Conservation (phyloP, 768 basidiomycete species). For the Auricularia auricula-judae region DNA sequence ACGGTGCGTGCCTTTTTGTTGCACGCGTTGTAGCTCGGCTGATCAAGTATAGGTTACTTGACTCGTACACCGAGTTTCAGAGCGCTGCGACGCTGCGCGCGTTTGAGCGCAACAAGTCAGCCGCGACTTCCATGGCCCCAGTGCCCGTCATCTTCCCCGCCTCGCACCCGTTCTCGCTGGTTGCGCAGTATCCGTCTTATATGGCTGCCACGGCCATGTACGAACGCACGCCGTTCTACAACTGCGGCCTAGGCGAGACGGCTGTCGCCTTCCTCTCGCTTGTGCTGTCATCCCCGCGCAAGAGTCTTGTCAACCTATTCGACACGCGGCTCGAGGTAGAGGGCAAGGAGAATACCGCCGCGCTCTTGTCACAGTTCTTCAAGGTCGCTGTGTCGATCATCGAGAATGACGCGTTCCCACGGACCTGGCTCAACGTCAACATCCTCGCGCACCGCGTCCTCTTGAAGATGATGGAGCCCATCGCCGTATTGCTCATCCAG, state of each 20-base stretch:
- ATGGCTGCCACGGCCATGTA: conserved; percentile 24
- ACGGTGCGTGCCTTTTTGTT: conserved; percentile 36
- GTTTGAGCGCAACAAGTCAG: conserved; percentile 55
- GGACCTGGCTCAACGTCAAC: conserved; percentile 84
- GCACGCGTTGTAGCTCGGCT: not conserved
- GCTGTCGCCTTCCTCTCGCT: conserved; percentile 78
- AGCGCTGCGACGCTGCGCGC: conserved; percentile 52
- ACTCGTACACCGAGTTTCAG: conserved; percentile 80
- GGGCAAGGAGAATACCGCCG: conserved; percentile 67
- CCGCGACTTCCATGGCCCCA: conserved; percentile 41
- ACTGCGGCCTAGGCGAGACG: conserved; percentile 72
- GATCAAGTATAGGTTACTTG: conserved; percentile 48
- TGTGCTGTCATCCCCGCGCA: conserved; percentile 66
- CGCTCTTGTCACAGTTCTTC: conserved; percentile 68
- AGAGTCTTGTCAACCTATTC: conserved; percentile 67
- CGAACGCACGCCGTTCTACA: conserved; percentile 43
- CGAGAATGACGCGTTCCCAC: conserved; percentile 79
- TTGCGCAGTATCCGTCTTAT: conserved; percentile 31
- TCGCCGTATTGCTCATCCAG: conserved; percentile 63
- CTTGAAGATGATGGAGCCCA: conserved; percentile 78
- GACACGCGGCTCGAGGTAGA: conserved; percentile 80
- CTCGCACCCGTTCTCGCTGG: conserved; percentile 83
- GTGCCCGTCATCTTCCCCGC: conserved; percentile 84
- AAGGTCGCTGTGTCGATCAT: conserved; percentile 71
- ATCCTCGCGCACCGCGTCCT: conserved; percentile 80